These are phyloP conservation scores for Aspergillus brasiliensis DNA, from an alignment of 2,329 filamentous ascomycete genomes.

Conservation along the genomic window DNA sequence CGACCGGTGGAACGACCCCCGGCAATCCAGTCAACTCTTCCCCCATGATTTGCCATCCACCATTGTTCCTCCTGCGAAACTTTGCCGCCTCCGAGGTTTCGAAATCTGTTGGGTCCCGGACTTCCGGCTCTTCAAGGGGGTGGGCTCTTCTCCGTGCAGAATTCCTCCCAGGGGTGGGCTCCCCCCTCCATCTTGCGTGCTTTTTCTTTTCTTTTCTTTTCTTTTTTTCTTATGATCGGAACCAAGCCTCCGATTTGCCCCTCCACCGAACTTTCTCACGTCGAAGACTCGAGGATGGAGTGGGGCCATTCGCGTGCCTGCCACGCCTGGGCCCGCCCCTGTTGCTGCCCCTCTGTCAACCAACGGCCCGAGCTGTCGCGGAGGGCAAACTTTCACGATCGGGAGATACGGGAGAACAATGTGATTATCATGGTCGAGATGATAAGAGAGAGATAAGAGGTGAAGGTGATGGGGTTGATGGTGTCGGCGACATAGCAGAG, in stretches of 20 bases:
- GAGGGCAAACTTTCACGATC: not conserved
- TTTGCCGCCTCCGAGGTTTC: slow-evolving; percentile 9
- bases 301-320: not conserved
- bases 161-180: not conserved
- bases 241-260: slow-evolving; percentile 12
- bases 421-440: no score
- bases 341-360: not conserved
- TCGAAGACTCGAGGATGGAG: slow-evolving; percentile 2
- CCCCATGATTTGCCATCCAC: slow-evolving; percentile 13
- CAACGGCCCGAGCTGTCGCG: not conserved
- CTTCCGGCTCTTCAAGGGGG: not conserved
- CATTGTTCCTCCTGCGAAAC: not conserved
- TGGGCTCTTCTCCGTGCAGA: slow-evolving; percentile 5
- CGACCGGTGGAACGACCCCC: slow-evolving; percentile 18
- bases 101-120: not conserved
- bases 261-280: no score
- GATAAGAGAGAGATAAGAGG: not conserved
- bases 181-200: not conserved
- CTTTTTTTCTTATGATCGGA: not conserved
- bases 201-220: no score
- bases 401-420: not conserved
- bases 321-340: not conserved
- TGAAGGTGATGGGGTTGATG: no score
- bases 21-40: not conserved
- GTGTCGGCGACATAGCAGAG: not conserved